These are phyloP conservation scores for Penicillium sp. DNA, from an alignment of 2,329 filamentous ascomycete species.

Conservation along the genomic window DNA sequence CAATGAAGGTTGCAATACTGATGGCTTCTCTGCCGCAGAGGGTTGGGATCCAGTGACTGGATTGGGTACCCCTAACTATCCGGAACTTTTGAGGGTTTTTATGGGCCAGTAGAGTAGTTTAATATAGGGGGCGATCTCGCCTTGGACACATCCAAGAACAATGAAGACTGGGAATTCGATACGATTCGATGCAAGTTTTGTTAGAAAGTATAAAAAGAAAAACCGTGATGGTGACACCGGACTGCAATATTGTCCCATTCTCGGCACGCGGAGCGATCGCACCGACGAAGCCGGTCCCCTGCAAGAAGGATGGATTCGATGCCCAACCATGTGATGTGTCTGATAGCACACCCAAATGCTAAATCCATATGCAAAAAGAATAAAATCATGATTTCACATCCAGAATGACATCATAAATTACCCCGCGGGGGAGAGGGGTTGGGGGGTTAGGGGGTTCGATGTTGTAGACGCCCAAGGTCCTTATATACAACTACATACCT, in stretches of 20 bases:
- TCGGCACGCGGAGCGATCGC: background rate
- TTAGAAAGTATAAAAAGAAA: background rate
- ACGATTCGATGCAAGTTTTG: background rate
- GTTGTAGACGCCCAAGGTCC: no score
- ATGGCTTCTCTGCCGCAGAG: constrained; percentile 27
- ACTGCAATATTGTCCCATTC: background rate
- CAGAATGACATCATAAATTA: background rate
- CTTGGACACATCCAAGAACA: background rate
- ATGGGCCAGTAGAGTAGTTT: constrained; percentile 18
- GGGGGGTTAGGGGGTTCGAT: background rate
- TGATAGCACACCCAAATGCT: no score
- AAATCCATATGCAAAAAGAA: background rate
- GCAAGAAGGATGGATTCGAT: no score
- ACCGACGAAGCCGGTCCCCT: background rate
- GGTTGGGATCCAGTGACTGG: constrained; percentile 39
- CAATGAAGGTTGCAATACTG: constrained; percentile 32
- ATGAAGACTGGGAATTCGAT: background rate
- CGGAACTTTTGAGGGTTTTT: constrained; percentile 33
- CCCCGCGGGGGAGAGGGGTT: background rate
- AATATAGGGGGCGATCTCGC: background rate
- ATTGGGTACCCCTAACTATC: constrained; percentile 36
- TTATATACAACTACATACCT: no score
- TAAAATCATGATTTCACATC: background rate
- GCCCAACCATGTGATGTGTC: no score
- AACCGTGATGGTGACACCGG: background rate